phyloP scores from a whole-genome alignment of 2,329 filamentous ascomycete species.

The Talaromyces sp. region DNA sequence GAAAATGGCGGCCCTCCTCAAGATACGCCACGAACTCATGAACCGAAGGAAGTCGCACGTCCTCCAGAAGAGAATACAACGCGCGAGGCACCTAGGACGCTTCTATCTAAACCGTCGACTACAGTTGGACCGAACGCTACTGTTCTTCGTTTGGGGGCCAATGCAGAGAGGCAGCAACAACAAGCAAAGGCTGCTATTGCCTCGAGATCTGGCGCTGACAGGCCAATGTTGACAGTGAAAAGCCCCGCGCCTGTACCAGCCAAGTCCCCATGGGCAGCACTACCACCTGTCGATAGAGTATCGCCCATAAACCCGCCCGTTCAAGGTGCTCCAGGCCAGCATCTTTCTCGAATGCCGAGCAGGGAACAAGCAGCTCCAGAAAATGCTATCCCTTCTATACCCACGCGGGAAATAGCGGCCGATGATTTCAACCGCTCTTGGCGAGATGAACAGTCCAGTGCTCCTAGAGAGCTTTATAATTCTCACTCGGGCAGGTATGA shows the following conservation, averaged over 20 bases:
- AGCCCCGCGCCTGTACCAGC: constrained; percentile 56
- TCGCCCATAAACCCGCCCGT: constrained; percentile 59
- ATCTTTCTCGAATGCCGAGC: constrained; percentile 45
- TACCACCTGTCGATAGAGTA: constrained; percentile 79
- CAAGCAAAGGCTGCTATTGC: constrained; percentile 39
- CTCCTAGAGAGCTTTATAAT: constrained; percentile 78
- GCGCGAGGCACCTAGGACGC: constrained; percentile 22
- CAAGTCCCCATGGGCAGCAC: constrained; percentile 86
- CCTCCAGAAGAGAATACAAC: constrained; percentile 19
- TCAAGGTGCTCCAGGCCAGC: constrained; percentile 27
- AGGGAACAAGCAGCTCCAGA: constrained; percentile 55
- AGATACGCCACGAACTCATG: constrained; percentile 15
- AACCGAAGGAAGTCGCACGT: constrained; percentile 14
- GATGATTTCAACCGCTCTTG: constrained; percentile 89
- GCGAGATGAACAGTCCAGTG: constrained; percentile 62
- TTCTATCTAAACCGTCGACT: constrained; percentile 32
- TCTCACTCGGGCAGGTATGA: constrained; percentile 94
- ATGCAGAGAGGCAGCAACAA: constrained; percentile 31
- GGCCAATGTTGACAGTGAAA: constrained; percentile 44
- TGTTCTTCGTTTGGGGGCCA: constrained; percentile 45
- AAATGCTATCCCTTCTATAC: constrained; percentile 45
- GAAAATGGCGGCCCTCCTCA: constrained; percentile 23
- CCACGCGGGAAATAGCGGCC: constrained; percentile 78
- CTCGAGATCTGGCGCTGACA: constrained; percentile 50
- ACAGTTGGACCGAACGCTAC: constrained; percentile 47